Evolutionary conservation across 352 stramenopile genomes (phyloP), one percentile per base, ranked within the genome.

Genomic region (Phytophthora lateralis): DNA sequence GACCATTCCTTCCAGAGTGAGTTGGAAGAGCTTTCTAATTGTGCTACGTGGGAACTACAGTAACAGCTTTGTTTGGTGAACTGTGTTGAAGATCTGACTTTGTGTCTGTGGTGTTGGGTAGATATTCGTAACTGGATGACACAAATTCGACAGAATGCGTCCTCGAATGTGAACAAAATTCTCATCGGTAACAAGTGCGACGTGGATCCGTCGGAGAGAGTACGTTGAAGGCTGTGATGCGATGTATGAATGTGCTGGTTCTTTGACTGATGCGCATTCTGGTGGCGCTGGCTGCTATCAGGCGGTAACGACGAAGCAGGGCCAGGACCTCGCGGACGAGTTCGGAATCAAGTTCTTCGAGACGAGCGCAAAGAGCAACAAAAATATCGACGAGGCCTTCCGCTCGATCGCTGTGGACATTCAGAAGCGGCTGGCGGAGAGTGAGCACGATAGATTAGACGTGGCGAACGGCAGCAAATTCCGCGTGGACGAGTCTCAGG

Each of bases 141-240:
- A 54, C 87, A 96, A 73, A 96, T 96, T 71, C 79, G 96, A 73
- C 96, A 99, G 77, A 98, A 99, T 69, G 98, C 97, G 26, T 98
- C 98, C 58, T 97, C 98, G 66, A 99, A 99, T 81, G 96, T 99
- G 21, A 98, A 99, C 83, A 99, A 99, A 79, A 96, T 99, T 37
- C 82, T 99, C 8, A 96, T 99, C 24, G 98, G 97, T 46, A 99
- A 99, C 89, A 99, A 99, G 79, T 98, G 91, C 62, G 98, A 99
- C 80, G 88, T 99, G 17, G 88, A 98, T 61, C 75, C 82, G n/a
- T 97, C 93, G 9, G 90, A 99, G 65, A 93, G 98, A 69, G 94
- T 98, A 60, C 55, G 84, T 73, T 41, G 30, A 44, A 34, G 34
- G 14, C 20, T 2, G 20, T 18, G 5, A 10, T 10, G 18, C 17